A percentile compares a stretch with the other conserved stretches of the same genome.
phyloP scores from a whole-genome alignment of 192 early-diverging fungal species.

The Radiomyces spectabilis region DNA sequence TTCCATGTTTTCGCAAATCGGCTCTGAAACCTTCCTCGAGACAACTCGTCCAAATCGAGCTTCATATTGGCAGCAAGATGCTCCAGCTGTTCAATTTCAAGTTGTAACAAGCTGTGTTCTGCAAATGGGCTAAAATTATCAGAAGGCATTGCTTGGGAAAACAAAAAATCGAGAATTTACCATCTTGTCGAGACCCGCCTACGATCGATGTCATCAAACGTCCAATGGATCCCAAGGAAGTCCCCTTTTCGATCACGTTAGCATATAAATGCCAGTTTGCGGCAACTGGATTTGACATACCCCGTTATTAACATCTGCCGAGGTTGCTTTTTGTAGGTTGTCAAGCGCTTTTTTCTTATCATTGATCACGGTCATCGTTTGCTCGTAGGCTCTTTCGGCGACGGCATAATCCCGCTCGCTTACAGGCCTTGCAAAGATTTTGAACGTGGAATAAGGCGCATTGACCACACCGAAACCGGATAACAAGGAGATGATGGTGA shows the following conservation, averaged over 20 bases:
- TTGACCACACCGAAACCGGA: conserved; percentile 95
- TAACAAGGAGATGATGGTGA: conserved; percentile 86
- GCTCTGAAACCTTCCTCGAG: conserved; percentile 5
- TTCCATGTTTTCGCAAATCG: conserved; percentile 8
- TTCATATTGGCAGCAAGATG: conserved; percentile 8
- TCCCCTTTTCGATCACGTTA: too few species aligned
- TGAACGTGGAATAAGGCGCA: conserved; percentile 80
- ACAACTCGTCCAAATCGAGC: conserved; percentile 16
- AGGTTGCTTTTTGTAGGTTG: too few species aligned
- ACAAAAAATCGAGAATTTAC: too few species aligned
- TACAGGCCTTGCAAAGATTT: conserved; percentile 51
- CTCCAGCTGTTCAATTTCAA: conserved; percentile 13
- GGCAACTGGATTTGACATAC: too few species aligned
- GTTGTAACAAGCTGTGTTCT: conserved; percentile 8
- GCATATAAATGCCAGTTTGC: too few species aligned
- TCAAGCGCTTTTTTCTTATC: too few species aligned
- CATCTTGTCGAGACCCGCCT: too few species aligned
- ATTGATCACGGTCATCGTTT: conserved; percentile 56
- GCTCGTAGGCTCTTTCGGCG: conserved; percentile 42
- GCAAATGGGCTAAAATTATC: too few species aligned
- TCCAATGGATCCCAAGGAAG: too few species aligned
- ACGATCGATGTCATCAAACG: too few species aligned
- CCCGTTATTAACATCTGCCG: too few species aligned
- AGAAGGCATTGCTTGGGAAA: too few species aligned
- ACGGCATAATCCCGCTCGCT: neutral